These are phyloP conservation scores for Cercospora sesami DNA, from an alignment of 2,329 filamentous ascomycete species.

Conservation along the genomic window DNA sequence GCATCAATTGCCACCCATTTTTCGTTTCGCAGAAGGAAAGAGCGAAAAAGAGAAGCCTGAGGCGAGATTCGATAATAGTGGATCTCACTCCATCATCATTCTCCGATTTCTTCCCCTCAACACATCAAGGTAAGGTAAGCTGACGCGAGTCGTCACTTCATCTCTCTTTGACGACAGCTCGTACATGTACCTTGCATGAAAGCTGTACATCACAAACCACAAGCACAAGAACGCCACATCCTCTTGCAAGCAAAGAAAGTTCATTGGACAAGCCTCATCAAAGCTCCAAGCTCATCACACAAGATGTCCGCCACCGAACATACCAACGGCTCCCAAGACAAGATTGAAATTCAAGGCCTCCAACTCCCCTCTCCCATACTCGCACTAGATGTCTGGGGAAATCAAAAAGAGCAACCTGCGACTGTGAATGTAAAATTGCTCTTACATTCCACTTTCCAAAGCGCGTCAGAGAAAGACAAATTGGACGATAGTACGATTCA, in stretches of 20 bases:
- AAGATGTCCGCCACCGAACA: not conserved
- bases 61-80: not conserved
- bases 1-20: no score
- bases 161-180: not conserved
- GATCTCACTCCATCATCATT: not conserved
- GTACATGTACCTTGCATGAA: not conserved
- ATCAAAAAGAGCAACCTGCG: slow-evolving; percentile 62
- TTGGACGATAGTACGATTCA: slow-evolving; percentile 71
- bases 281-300: not conserved
- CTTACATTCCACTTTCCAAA: slow-evolving; percentile 56
- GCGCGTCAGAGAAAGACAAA: slow-evolving; percentile 59
- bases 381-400: slow-evolving; percentile 67
- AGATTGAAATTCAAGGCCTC: slow-evolving; percentile 63
- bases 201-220: no score
- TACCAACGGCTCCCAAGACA: not conserved
- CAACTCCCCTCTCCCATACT: slow-evolving; percentile 56
- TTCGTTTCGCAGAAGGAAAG: no score
- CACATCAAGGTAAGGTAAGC: not conserved
- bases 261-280: no score
- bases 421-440: slow-evolving; percentile 61
- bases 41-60: not conserved
- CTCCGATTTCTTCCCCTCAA: not conserved
- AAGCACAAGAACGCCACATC: no score
- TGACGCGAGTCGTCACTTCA: not conserved
- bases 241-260: no score